Conservation (phyloP, 257 asterid species). For the Knoxia roxburghii region DNA sequence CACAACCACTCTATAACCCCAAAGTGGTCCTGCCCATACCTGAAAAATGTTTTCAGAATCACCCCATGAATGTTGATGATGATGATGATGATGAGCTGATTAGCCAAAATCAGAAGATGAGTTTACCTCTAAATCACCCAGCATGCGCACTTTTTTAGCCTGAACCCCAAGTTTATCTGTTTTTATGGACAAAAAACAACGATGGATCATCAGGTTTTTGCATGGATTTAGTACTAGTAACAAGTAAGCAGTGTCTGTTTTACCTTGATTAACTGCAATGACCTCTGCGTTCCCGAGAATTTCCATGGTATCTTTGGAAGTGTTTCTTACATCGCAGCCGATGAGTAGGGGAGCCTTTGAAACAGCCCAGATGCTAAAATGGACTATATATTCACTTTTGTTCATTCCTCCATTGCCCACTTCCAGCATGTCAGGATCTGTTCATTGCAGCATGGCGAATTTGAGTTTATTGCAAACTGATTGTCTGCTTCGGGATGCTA, state of each 20-base stretch:
- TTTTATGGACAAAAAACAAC: not conserved
- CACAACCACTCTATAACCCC: slow-evolving; percentile 59
- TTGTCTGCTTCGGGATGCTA: not conserved
- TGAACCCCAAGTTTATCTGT: slow-evolving; percentile 75
- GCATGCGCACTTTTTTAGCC: slow-evolving; percentile 82
- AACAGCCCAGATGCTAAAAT: slow-evolving; percentile 87
- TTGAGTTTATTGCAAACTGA: not conserved
- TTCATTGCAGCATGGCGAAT: not conserved
- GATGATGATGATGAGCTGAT: not conserved
- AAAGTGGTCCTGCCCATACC: slow-evolving; percentile 94
- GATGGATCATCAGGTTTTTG: not conserved
- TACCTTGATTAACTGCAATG: slow-evolving; percentile 81
- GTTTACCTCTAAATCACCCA: slow-evolving; percentile 72
- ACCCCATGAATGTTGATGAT: too few species aligned
- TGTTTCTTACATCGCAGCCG: slow-evolving; percentile 75
- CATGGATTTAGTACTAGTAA: not conserved
- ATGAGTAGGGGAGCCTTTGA: slow-evolving; percentile 91
- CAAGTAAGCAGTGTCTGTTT: too few species aligned
- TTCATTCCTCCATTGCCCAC: slow-evolving; percentile 95
- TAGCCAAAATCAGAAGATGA: too few species aligned
- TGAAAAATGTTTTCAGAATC: too few species aligned
- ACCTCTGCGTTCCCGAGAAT: slow-evolving; percentile 69
- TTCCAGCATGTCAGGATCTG: slow-evolving; percentile 98
- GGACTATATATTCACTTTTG: slow-evolving; percentile 66
- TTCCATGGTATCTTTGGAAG: slow-evolving; percentile 42